Evolutionary conservation across 768 basidiomycete species (phyloP).

Genomic region (Auriscalpium vulgare): DNA sequence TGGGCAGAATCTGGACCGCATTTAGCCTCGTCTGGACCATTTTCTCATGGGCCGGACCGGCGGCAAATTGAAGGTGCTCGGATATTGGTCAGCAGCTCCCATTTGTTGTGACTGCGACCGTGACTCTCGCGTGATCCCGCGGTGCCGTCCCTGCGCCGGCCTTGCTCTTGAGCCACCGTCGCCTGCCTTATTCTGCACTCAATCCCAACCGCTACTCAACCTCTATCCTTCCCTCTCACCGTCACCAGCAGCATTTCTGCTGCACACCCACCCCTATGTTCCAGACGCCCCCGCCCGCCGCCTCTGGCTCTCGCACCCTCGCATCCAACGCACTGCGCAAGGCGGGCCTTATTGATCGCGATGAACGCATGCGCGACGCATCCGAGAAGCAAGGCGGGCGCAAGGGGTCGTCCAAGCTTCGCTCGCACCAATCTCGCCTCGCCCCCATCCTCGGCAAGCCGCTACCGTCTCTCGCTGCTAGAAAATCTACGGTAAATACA

Average conservation of each 20-base stretch:
- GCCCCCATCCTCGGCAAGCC: conserved; percentile 48
- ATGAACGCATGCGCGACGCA: conserved; percentile 66
- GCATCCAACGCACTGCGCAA: conserved; percentile 56
- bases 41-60: too few species aligned
- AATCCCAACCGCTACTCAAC: conserved; percentile 7
- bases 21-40: too few species aligned
- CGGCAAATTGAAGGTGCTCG: too few species aligned
- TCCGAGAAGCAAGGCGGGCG: conserved; percentile 65
- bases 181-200: background rate
- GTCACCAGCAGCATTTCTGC: conserved; percentile 1
- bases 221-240: conserved; percentile 2
- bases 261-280: conserved; percentile 32
- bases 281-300: conserved; percentile 45
- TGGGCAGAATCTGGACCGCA: too few species aligned
- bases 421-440: conserved; percentile 51
- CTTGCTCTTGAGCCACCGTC: background rate
- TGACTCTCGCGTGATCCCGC: background rate
- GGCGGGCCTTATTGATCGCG: conserved; percentile 72
- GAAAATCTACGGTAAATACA: conserved; percentile 64
- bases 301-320: conserved; percentile 46
- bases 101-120: conserved; percentile 4
- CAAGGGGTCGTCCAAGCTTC: conserved; percentile 56
- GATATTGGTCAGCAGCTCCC: conserved; percentile 2
- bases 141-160: background rate
- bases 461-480: conserved; percentile 33